Conservation (phyloP, 2,329 filamentous ascomycete genomes). For the Fonsecaea nubica region DNA sequence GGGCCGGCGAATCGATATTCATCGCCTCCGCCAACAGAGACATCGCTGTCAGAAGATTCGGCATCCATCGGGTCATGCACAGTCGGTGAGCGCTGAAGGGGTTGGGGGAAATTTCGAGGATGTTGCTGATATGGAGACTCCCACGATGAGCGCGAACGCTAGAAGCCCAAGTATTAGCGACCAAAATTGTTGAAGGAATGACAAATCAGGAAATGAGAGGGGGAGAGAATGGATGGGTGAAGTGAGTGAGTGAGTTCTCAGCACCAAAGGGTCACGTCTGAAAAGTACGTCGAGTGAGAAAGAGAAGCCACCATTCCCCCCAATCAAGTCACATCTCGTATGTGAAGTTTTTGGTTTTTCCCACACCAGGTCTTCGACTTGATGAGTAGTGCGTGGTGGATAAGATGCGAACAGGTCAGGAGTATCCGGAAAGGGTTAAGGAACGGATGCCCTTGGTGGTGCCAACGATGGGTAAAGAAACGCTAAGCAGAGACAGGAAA, state of each 20-base stretch:
- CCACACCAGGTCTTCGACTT: background rate
- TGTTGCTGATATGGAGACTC: slow-evolving; percentile 28
- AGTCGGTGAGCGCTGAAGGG: slow-evolving; percentile 21
- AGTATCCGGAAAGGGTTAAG: slow-evolving; percentile 27
- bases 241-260: background rate
- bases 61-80: slow-evolving; percentile 35
- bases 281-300: background rate
- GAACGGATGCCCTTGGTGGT: slow-evolving; percentile 17
- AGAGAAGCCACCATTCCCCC: background rate
- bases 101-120: slow-evolving; percentile 21
- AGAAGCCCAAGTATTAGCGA: slow-evolving; percentile 28
- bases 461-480: background rate
- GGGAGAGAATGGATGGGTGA: background rate
- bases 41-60: slow-evolving; percentile 39
- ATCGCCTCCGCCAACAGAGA: slow-evolving; percentile 33
- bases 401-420: slow-evolving; percentile 11
- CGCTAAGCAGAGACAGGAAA: slow-evolving; percentile 13
- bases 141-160: slow-evolving; percentile 36
- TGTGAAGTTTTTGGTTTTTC: background rate
- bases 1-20: slow-evolving; percentile 30
- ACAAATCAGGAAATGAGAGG: slow-evolving; percentile 18
- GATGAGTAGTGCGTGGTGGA: background rate
- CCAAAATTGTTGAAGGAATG: slow-evolving; percentile 20
- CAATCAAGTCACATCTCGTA: background rate
- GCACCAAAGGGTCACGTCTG: background rate